A percentile compares a stretch with the other conserved stretches of the same genome.
phyloP scores from a whole-genome alignment of 202 grass and related monocot species.

The Digitaria exilis region DNA sequence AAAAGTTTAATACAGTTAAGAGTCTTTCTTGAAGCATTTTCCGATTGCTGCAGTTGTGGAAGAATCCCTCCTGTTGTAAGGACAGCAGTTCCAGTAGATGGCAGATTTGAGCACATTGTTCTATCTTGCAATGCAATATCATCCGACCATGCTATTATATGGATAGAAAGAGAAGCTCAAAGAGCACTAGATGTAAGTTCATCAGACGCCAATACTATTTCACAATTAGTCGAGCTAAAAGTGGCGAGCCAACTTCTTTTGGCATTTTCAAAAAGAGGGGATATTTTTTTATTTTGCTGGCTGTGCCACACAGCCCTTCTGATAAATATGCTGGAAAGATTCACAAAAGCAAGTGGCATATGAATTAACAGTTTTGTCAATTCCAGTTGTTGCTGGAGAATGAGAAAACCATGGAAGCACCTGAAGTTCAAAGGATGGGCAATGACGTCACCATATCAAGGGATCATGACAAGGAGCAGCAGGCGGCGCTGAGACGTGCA shows the following conservation, averaged over 20 bases:
- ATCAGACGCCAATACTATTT: neutral
- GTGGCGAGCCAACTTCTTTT: neutral
- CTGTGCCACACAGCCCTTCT: neutral
- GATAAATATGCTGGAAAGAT: neutral
- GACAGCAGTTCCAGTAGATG: constrained; percentile 93
- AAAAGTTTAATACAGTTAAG: neutral
- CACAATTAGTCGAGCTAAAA: neutral
- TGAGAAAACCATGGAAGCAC: constrained; percentile 62
- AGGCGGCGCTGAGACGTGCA: constrained; percentile 64
- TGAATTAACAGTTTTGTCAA: neutral
- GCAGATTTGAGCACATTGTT: constrained; percentile 87
- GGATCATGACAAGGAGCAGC: constrained; percentile 66
- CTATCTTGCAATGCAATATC: constrained; percentile 90
- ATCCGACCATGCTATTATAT: constrained; percentile 92
- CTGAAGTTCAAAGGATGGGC: constrained; percentile 66
- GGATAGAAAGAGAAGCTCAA: constrained; percentile 93
- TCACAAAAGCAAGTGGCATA: neutral
- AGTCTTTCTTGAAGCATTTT: constrained; percentile 23
- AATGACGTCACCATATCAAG: constrained; percentile 37
- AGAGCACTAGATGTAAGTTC: constrained; percentile 55
- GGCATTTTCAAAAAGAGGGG: too few relatives aligned
- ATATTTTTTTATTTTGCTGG: neutral
- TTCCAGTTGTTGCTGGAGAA: constrained; percentile 82
- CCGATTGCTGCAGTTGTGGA: constrained; percentile 71
- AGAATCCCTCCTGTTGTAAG: constrained; percentile 82